These are phyloP conservation scores for Russula brevipes DNA, from an alignment of 768 basidiomycete species.

Conservation along the genomic window DNA sequence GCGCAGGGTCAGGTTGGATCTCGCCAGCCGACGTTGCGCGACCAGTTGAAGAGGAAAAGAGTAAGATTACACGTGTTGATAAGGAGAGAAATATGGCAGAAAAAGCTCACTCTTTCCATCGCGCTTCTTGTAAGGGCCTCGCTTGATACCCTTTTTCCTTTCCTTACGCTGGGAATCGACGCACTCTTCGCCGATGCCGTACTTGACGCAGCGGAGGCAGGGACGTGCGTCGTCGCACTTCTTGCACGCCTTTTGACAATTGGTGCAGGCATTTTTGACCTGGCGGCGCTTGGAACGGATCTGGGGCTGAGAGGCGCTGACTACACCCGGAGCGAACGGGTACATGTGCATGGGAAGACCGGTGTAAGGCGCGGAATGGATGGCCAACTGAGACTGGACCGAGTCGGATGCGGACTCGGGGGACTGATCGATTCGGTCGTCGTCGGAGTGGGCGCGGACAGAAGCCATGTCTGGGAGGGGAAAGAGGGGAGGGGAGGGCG, in stretches of 20 bases:
- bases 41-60: conserved; percentile 32
- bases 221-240: conserved; percentile 90
- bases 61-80: conserved; percentile 26
- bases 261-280: conserved; percentile 89
- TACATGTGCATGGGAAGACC: conserved; percentile 66
- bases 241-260: conserved; percentile 88
- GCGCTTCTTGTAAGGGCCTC: conserved; percentile 93
- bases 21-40: conserved; percentile 55
- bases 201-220: conserved; percentile 89
- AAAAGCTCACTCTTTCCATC: conserved; percentile 73
- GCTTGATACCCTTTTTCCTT: conserved; percentile 80
- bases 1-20: conserved; percentile 37
- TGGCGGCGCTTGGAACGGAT: conserved; percentile 75
- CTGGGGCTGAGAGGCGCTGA: conserved; percentile 43
- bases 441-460: conserved; percentile 29
- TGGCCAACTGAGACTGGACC: conserved; percentile 46
- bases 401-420: conserved; percentile 28
- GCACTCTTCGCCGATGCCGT: conserved; percentile 82
- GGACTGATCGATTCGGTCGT: conserved; percentile 36
- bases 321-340: conserved; percentile 50
- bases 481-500: conserved; percentile 1
- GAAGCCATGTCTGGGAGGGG: conserved; percentile 23
- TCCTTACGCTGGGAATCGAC: conserved; percentile 90
- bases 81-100: conserved; percentile 20
- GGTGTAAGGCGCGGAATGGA: conserved; percentile 48